Evolutionary conservation across 805 yeast genomes (phyloP).

Genomic region (Helenozyma rhizophorensis): DNA sequence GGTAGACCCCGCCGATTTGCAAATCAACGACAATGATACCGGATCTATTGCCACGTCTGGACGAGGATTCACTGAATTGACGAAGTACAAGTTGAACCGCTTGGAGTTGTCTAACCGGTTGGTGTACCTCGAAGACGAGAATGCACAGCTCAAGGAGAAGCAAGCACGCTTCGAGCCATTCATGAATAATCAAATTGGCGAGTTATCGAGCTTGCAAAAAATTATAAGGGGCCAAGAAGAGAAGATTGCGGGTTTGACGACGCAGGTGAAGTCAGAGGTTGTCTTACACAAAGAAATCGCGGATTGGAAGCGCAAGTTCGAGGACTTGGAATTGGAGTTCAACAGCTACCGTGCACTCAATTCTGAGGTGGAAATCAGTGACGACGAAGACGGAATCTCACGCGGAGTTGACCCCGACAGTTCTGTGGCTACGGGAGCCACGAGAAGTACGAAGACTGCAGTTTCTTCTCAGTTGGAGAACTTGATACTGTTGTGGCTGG

Average conservation of each 20-base stretch:
- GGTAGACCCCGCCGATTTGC: slow-evolving; percentile 5
- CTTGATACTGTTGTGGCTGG: slow-evolving; percentile 32
- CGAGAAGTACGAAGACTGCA: slow-evolving; percentile 22
- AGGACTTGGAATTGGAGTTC: slow-evolving; percentile 41
- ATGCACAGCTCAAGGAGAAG: slow-evolving; percentile 36
- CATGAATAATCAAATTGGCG: slow-evolving; percentile 48
- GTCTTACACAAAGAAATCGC: slow-evolving; percentile 41
- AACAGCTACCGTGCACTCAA: slow-evolving; percentile 35
- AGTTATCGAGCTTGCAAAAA: slow-evolving; percentile 49
- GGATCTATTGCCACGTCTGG: slow-evolving; percentile 5
- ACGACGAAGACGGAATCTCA: slow-evolving; percentile 21
- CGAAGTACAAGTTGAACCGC: slow-evolving; percentile 39
- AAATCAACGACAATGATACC: slow-evolving; percentile 3
- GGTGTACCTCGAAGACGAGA: slow-evolving; percentile 44
- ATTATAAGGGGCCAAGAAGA: slow-evolving; percentile 51
- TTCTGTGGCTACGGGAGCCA: slow-evolving; percentile 20
- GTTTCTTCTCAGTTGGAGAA: slow-evolving; percentile 33
- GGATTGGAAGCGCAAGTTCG: slow-evolving; percentile 45
- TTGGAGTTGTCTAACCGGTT: slow-evolving; percentile 42
- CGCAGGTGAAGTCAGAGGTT: slow-evolving; percentile 41
- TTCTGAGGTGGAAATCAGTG: slow-evolving; percentile 26
- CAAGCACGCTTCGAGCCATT: slow-evolving; percentile 47
- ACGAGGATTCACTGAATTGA: slow-evolving; percentile 27
- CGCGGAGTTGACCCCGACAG: slow-evolving; percentile 7
- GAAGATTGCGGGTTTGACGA: slow-evolving; percentile 37